These are phyloP conservation scores for Pythium monospermum DNA, from an alignment of 352 stramenopile genomes.

Conservation along the genomic window DNA sequence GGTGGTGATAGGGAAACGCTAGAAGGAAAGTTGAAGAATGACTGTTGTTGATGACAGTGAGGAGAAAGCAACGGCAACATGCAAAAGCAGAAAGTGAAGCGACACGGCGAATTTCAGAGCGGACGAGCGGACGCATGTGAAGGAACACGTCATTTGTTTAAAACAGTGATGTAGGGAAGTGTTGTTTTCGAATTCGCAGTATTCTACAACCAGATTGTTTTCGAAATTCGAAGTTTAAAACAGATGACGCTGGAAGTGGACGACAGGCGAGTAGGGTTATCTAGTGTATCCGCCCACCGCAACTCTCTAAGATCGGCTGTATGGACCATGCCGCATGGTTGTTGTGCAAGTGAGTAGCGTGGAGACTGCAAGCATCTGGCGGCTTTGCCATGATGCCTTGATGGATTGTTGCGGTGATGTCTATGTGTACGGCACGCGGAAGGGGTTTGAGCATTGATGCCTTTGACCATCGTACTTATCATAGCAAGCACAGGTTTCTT, in stretches of 20 bases:
- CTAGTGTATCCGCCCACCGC: too few species aligned
- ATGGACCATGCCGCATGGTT: too few species aligned
- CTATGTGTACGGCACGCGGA: background rate
- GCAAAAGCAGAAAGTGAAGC: background rate
- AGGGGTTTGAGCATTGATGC: too few species aligned
- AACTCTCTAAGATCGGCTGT: too few species aligned
- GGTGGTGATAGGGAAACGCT: background rate
- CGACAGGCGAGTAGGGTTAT: background rate
- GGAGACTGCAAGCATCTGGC: background rate
- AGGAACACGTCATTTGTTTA: slow-evolving; percentile 7
- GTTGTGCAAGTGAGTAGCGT: background rate
- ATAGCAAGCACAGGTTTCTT: too few species aligned
- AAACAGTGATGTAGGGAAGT: background rate
- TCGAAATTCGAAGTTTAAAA: slow-evolving; percentile 4
- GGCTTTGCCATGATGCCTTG: too few species aligned
- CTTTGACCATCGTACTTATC: too few species aligned
- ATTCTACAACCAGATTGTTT: background rate
- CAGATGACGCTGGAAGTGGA: background rate
- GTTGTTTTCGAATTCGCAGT: background rate
- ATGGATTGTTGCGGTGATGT: background rate
- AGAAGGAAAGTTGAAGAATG: slow-evolving; percentile 25
- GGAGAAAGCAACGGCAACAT: slow-evolving; percentile 18
- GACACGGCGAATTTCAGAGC: background rate
- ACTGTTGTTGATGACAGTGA: too few species aligned
- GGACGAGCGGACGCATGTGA: background rate